phyloP scores from a whole-genome alignment of 176 grass and related monocot genomes.

The Ensete ventricosum region DNA sequence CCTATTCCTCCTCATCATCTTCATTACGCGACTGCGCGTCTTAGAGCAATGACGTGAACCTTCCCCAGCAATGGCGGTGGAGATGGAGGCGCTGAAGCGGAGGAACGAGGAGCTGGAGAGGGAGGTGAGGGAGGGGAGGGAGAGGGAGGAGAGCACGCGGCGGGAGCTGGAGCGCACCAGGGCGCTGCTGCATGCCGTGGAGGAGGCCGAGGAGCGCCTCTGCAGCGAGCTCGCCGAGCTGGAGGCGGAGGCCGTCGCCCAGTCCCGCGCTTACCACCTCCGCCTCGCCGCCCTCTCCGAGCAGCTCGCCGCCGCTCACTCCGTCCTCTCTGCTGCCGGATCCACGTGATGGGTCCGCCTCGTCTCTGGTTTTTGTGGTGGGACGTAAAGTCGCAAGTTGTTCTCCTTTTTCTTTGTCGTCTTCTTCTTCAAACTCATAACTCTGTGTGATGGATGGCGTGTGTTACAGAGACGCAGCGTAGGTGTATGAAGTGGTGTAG shows the following conservation, averaged over 20 bases:
- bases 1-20: too few relatives aligned
- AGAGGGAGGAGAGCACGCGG: slow-evolving; percentile 2
- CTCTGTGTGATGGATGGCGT: too few relatives aligned
- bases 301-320: background rate
- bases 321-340: background rate
- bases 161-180: slow-evolving; percentile 1
- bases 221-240: background rate
- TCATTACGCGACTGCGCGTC: too few relatives aligned
- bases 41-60: too few relatives aligned
- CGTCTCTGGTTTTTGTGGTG: too few relatives aligned
- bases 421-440: too few relatives aligned
- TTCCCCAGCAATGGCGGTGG: background rate
- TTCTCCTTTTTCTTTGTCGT: too few relatives aligned
- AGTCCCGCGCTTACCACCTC: background rate
- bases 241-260: background rate
- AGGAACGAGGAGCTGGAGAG: slow-evolving; percentile 5
- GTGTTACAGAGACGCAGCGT: too few relatives aligned
- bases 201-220: slow-evolving; percentile 8
- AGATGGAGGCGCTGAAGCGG: background rate
- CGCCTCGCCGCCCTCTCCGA: background rate
- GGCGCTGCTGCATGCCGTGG: background rate
- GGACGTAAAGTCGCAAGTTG: too few relatives aligned
- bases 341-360: too few relatives aligned
- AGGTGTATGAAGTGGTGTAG: too few relatives aligned
- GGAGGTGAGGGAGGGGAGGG: slow-evolving; percentile 2